phyloP scores from a whole-genome alignment of 306 rosid genomes.

The Vigna trinervia region DNA sequence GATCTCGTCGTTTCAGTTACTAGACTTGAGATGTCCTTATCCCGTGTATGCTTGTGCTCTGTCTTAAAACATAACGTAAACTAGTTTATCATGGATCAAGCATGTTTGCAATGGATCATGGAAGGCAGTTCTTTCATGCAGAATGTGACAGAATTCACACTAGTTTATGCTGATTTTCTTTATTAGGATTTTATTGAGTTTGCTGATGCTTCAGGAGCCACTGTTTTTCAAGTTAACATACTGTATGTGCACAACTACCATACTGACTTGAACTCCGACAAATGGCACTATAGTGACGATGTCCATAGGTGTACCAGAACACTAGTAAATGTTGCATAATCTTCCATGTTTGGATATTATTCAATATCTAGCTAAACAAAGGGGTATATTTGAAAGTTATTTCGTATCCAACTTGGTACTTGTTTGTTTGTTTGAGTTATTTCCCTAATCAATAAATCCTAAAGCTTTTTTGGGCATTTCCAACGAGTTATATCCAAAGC shows the following conservation, averaged over 20 bases:
- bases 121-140: constrained; percentile 11
- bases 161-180: constrained; percentile 8
- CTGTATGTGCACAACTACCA: neutral
- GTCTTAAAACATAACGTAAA: constrained; percentile 8
- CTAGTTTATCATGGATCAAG: constrained; percentile 29
- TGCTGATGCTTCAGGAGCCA: neutral
- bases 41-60: constrained; percentile 34
- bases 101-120: constrained; percentile 34
- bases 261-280: neutral
- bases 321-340: neutral
- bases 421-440: neutral
- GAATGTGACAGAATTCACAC: constrained; percentile 12
- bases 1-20: constrained; percentile 24
- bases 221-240: neutral
- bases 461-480: neutral
- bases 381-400: neutral
- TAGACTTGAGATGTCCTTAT: constrained; percentile 27
- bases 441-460: neutral
- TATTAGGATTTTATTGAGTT: constrained; percentile 18
- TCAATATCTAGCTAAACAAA: neutral
- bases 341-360: neutral
- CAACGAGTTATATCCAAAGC: neutral
- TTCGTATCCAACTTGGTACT: neutral
- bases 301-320: neutral
- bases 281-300: neutral